Base-by-base conservation (phyloP, 768 basidiomycete genomes). In the Russula sp. region DNA sequence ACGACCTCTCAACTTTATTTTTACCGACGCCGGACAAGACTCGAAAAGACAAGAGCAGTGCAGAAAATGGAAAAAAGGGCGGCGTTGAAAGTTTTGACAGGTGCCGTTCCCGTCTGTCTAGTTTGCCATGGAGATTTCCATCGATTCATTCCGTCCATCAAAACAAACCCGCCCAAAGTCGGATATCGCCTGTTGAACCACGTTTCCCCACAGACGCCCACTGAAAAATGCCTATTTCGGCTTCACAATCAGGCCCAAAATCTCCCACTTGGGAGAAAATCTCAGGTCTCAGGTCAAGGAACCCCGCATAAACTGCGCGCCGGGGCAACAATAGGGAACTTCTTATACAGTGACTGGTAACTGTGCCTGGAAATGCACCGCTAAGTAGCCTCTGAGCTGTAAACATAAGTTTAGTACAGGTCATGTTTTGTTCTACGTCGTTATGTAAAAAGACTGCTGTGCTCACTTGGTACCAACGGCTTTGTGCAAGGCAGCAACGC, bases 41-140 rank as follows among this genome's bases (percentile, higher is more conserved):
- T 11, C 2, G 30, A 30, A 20, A 5, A 36, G 24, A 36, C 44
- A 18, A 62, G 24, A 18, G 1, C 5, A 40, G 5, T 1, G 42
- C 26, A 20, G 26, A 32, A 42, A 53, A 59, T 3, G 34, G 36
- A 18, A 53, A 53, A 16, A 7, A 5, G 0, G 46, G 10, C 10
- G 22, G 10, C 22, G 11, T 24, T 13, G 10, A 10, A 44, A 44
- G 42, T 20, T 44, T 44, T 44, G 42, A n/a, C 20, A 48, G n/a
- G 7, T 22, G 3, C 36, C 36, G 38, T 40, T 16, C 13, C 38
- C 38, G 38, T 40, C 53, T 22, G 46, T 22, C 46, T 40, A 7
- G 16, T 38, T 62, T 14, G 16, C 52, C 60, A 61, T 61, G 60
- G 60, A 30, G 42, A 60, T 57, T 18, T 16, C 46, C 51, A 51